A percentile compares a stretch with the other conserved stretches of the same genome.
Evolutionary conservation across 2,329 filamentous ascomycete genomes (phyloP).

Genomic region (Tolypocladium capitatum): DNA sequence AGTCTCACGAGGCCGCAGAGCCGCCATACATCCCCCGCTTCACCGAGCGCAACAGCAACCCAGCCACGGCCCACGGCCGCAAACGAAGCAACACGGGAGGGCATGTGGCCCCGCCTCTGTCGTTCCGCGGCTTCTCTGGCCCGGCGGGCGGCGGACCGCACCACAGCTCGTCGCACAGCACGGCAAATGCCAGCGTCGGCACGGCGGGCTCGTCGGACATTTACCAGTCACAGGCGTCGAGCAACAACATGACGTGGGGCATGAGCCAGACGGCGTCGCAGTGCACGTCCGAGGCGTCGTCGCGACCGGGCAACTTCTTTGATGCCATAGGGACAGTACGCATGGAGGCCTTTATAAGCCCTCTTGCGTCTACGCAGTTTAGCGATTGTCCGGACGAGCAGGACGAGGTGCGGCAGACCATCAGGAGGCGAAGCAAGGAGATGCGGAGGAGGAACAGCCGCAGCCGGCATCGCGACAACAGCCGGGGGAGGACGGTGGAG

Average conservation of each 20-base stretch:
- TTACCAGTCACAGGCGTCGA: conserved; percentile 41
- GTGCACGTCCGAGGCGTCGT: conserved; percentile 43
- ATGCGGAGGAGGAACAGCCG: conserved; percentile 37
- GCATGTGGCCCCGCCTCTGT: conserved; percentile 53
- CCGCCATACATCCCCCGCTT: conserved; percentile 62
- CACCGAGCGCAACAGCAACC: conserved; percentile 39
- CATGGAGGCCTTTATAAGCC: conserved; percentile 92
- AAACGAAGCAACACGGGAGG: conserved; percentile 85
- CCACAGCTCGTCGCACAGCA: conserved; percentile 41
- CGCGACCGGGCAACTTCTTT: conserved; percentile 53
- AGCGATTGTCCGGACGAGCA: conserved; percentile 34
- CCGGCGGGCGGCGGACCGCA: conserved; percentile 28
- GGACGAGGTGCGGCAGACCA: conserved; percentile 34
- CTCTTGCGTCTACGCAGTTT: conserved; percentile 36
- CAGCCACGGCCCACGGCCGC: conserved; percentile 49
- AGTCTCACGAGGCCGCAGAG: conserved; percentile 49
- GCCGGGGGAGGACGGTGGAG: conserved; percentile 33
- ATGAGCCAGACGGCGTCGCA: conserved; percentile 32
- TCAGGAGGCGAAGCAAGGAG: conserved; percentile 42
- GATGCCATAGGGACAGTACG: conserved; percentile 82
- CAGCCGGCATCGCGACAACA: conserved; percentile 38
- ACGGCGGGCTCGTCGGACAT: conserved; percentile 49
- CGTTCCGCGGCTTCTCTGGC: conserved; percentile 68
- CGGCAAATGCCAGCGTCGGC: conserved; percentile 41
- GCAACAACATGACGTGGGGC: conserved; percentile 27